Evolutionary conservation across 2,329 filamentous ascomycete species (phyloP), one percentile per base, ranked within the genome.

Genomic region (Phaeophleospora eucalypticola): DNA sequence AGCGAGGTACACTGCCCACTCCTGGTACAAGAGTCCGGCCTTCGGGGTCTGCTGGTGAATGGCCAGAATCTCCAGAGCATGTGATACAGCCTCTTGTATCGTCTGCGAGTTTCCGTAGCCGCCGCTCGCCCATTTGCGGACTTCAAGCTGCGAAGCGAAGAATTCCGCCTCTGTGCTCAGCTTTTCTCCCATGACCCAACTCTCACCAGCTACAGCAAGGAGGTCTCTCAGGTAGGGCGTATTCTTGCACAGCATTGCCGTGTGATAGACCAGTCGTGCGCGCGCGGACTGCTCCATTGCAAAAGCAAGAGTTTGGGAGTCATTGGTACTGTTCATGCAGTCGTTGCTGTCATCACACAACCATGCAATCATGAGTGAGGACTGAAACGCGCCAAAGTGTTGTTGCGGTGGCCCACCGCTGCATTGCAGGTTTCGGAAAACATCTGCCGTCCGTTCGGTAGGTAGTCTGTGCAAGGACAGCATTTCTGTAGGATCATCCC

Each of bases 131-230:
- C 71, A 74, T 2, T 58, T 51, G 9, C 58, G 57, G 6, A 71
- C 56, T 1, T 59, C 62, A 3, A 55, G 48, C 46, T 67, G 69
- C 4, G 66, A 51, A 4, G 36, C 48, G 14, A 53, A 47, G 48
- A 67, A 70, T n/a, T 65, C 62, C 12, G 59, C 58, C 4, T 55
- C 43, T 16, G 58, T 56, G 12, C 61, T 60, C n/a, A 73, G 56
- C 41, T 73, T 72, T 47, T 71, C 68, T 1, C 62, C 66, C n/a
- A 74, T 57, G 7, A 72, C 62, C 71, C 71, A 75, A 14, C 68
- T 66, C 42, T 74, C 70, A 29, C 71, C 70, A 3, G 68, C 65
- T 0, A 73, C 65, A 21, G 71, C 70, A 12, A 75, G 57, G 3
- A 75, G 57, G 1, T 69, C 65, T 16, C 68, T 68, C 4, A 72